Evolutionary conservation across 2,329 filamentous ascomycete genomes (phyloP).

Genomic region (Byssothecium circinans): DNA sequence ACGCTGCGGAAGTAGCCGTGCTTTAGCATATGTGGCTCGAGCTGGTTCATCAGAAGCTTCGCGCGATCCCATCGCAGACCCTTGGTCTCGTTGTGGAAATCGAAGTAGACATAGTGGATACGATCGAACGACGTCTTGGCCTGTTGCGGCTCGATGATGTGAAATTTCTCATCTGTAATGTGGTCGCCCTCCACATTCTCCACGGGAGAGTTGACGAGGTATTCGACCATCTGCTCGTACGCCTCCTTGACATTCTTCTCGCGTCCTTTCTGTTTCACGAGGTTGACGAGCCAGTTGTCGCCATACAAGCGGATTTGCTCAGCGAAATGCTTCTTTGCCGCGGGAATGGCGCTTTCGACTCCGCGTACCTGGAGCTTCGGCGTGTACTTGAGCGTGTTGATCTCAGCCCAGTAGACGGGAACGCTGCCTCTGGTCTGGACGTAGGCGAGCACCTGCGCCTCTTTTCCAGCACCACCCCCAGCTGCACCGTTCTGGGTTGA

Average conservation of each 20-base stretch:
- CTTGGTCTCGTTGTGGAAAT: constrained; percentile 98
- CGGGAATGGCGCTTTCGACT: constrained; percentile 75
- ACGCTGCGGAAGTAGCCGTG: constrained; percentile 93
- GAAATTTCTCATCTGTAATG: constrained; percentile 77
- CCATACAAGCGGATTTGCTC: constrained; percentile 94
- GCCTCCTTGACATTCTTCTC: constrained; percentile 88
- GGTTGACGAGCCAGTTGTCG: constrained; percentile 94
- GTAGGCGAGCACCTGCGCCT: constrained; percentile 89
- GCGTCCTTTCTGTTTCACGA: constrained; percentile 94
- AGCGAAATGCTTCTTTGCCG: constrained; percentile 83
- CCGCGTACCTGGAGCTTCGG: constrained; percentile 87
- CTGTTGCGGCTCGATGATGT: constrained; percentile 67
- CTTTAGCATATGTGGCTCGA: constrained; percentile 72
- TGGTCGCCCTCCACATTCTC: constrained; percentile 68
- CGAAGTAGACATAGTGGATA: constrained; percentile 96
- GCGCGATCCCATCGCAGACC: constrained; percentile 92
- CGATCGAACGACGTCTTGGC: constrained; percentile 71
- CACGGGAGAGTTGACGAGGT: constrained; percentile 68
- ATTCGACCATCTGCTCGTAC: constrained; percentile 86
- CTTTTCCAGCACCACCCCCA: constrained; percentile 62
- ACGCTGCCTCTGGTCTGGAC: constrained; percentile 97
- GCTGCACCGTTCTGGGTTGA: constrained; percentile 71
- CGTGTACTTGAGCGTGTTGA: constrained; percentile 90
- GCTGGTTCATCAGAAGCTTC: constrained; percentile 78
- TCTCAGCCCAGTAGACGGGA: constrained; percentile 92